Percentiles rank a stretch among this genome's conserved stretches.
Conservation (phyloP, 2,329 filamentous ascomycete genomes). For the Erysiphe pulchra region DNA sequence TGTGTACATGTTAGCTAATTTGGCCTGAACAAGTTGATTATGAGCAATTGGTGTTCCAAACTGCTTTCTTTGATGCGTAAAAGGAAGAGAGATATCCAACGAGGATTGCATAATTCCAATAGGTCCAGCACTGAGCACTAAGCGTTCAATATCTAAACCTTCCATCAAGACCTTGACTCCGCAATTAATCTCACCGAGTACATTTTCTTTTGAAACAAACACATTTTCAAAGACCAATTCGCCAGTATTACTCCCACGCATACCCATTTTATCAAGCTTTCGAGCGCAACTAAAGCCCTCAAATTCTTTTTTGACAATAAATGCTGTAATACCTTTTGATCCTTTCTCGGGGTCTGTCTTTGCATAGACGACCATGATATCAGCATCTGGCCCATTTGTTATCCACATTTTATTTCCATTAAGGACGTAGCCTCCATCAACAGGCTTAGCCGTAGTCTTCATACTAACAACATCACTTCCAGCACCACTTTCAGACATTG, state of each 20-base stretch:
- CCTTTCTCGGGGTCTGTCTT: slow-evolving; percentile 64
- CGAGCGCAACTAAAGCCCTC: slow-evolving; percentile 65
- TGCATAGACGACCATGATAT: slow-evolving; percentile 83
- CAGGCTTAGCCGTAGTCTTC: slow-evolving; percentile 59
- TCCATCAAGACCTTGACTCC: slow-evolving; percentile 90
- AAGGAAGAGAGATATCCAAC: slow-evolving; percentile 67
- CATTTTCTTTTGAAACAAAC: slow-evolving; percentile 61
- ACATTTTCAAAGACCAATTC: slow-evolving; percentile 79
- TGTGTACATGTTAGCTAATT: slow-evolving; percentile 92
- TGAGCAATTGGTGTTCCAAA: slow-evolving; percentile 70
- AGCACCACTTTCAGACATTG: slow-evolving; percentile 82
- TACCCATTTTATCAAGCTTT: slow-evolving; percentile 94
- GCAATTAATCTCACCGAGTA: slow-evolving; percentile 55
- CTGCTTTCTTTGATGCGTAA: slow-evolving; percentile 69
- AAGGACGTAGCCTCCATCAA: slow-evolving; percentile 64
- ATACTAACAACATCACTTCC: slow-evolving; percentile 90
- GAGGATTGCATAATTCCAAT: slow-evolving; percentile 85
- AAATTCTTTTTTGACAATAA: slow-evolving; percentile 47
- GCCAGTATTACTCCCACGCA: slow-evolving; percentile 90
- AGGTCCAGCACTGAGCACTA: slow-evolving; percentile 77
- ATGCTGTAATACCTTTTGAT: slow-evolving; percentile 84
- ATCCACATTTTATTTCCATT: slow-evolving; percentile 87
- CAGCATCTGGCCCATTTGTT: slow-evolving; percentile 89
- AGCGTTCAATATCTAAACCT: slow-evolving; percentile 74
- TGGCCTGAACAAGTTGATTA: slow-evolving; percentile 82